Conservation (phyloP, 2,329 filamentous ascomycete species). For the Aaosphaeria arxii region DNA sequence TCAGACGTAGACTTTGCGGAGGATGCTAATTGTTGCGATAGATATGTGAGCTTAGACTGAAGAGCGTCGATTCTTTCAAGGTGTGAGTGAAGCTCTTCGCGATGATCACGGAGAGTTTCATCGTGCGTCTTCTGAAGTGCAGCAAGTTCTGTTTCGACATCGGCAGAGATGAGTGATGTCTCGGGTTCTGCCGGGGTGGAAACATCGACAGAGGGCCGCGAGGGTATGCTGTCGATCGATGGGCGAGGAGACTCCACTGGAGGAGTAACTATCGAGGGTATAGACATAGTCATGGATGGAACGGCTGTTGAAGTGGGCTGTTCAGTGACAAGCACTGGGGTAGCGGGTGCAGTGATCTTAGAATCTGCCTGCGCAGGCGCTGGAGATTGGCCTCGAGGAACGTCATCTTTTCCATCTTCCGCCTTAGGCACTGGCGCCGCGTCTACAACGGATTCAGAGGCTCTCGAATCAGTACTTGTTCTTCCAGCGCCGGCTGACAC, state of each 20-base stretch:
- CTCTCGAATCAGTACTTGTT: constrained; percentile 44
- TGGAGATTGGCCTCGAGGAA: constrained; percentile 7
- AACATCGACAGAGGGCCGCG: constrained; percentile 28
- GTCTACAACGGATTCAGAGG: constrained; percentile 26
- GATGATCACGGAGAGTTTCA: constrained; percentile 57
- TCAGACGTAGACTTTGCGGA: constrained; percentile 64
- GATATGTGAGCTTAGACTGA: constrained; percentile 84
- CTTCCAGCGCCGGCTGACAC: constrained; percentile 36
- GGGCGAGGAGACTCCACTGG: constrained; percentile 26
- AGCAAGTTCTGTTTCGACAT: constrained; percentile 45
- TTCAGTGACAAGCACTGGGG: constrained; percentile 28
- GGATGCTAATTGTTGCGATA: constrained; percentile 76
- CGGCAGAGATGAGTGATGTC: constrained; percentile 17
- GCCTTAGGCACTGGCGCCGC: not conserved
- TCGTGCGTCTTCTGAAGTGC: constrained; percentile 51
- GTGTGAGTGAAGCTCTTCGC: constrained; percentile 80
- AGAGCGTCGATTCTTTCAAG: constrained; percentile 89
- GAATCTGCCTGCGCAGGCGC: constrained; percentile 22
- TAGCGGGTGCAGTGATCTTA: constrained; percentile 10
- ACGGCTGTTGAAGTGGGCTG: constrained; percentile 29
- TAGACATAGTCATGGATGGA: constrained; percentile 29
- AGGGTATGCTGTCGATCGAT: constrained; percentile 30
- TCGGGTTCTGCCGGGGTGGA: constrained; percentile 33
- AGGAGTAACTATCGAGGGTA: constrained; percentile 30
- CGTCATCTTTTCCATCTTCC: constrained; percentile 11